Percentiles rank a stretch among this genome's conserved stretches.
Conservation (phyloP, 208 protist genomes). For the Acanthamoeba castellanii region DNA sequence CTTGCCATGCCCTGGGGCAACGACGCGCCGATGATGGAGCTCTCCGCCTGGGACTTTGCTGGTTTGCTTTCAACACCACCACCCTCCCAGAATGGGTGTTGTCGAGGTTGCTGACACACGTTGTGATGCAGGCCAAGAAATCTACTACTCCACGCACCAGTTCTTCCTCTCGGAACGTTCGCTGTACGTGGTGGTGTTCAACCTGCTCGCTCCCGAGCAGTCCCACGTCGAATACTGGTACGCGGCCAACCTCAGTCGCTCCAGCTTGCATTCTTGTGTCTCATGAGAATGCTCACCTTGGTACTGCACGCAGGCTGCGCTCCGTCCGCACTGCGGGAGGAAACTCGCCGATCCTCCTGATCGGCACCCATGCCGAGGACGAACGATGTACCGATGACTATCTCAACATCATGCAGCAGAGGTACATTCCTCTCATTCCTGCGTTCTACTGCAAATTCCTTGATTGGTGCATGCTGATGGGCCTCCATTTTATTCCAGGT, state of each 20-base stretch:
- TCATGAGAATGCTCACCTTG: no score
- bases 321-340: slow-evolving; percentile 5
- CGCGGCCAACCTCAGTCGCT: no score
- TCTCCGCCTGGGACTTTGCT: slow-evolving; percentile 72
- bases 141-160: slow-evolving; percentile 70
- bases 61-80: not conserved
- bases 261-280: no score
- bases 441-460: not conserved
- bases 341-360: slow-evolving; percentile 12
- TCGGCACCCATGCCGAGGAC: slow-evolving; percentile 62
- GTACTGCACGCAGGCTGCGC: not conserved
- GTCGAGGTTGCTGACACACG: no score
- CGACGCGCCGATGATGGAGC: not conserved
- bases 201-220: slow-evolving; percentile 2
- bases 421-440: not conserved
- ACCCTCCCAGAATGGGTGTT: no score
- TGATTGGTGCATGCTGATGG: not conserved
- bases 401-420: not conserved
- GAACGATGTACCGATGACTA: slow-evolving; percentile 59
- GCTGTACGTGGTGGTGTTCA: slow-evolving; percentile 55
- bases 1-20: not conserved
- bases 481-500: no score
- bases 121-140: not conserved
- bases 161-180: slow-evolving; percentile 66
- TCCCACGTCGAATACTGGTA: slow-evolving; percentile 70